Evolutionary conservation across 2,329 filamentous ascomycete species (phyloP).

Genomic region (Xylariaceae sp.): DNA sequence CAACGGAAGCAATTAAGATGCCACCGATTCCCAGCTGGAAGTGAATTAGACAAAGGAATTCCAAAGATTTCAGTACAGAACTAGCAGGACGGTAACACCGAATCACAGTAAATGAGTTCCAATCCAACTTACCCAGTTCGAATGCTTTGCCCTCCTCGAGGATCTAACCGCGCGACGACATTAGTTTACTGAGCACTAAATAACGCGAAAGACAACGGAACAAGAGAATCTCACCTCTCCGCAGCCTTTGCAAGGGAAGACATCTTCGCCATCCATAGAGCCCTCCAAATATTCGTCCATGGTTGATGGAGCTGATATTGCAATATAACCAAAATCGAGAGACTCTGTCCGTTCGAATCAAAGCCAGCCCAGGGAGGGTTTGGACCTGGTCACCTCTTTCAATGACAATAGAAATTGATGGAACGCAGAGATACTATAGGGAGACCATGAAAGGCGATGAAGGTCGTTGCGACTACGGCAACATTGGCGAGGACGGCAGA

Average conservation of each 20-base stretch:
- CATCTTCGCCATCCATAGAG: conserved; percentile 73
- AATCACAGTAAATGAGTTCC: no score
- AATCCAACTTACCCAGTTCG: conserved; percentile 70
- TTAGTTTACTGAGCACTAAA: conserved; percentile 16
- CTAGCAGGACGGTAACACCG: no score
- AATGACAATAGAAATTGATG: not conserved
- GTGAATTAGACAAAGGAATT: conserved; percentile 19
- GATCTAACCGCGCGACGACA: conserved; percentile 55
- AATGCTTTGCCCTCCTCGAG: conserved; percentile 98
- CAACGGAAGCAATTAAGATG: conserved; percentile 98
- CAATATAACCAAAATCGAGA: conserved; percentile 9
- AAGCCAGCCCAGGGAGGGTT: not conserved
- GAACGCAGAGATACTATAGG: conserved; percentile 4
- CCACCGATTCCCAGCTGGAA: conserved; percentile 89
- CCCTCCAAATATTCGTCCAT: conserved; percentile 61
- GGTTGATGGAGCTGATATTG: conserved; percentile 24
- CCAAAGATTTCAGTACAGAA: not conserved
- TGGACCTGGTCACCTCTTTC: not conserved
- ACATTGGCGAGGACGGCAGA: conserved; percentile 8
- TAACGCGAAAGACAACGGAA: conserved; percentile 7
- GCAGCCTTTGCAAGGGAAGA: conserved; percentile 88
- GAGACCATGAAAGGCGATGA: conserved; percentile 16
- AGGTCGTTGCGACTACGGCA: conserved; percentile 9
- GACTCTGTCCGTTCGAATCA: not conserved
- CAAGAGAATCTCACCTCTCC: conserved; percentile 63